phyloP scores from a whole-genome alignment of 306 rosid species.

The Prunus salicina region DNA sequence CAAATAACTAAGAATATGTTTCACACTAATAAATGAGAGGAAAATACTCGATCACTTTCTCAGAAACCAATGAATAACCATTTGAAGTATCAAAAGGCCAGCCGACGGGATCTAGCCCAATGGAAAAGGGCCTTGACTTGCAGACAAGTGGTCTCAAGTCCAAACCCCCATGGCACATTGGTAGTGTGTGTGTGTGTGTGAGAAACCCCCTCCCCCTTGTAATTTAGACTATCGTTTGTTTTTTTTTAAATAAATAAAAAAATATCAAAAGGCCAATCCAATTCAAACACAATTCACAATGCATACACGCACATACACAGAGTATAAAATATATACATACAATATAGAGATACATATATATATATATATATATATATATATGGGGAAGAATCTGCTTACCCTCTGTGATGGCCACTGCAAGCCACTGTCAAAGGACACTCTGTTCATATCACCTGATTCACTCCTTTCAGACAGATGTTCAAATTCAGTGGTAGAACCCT shows the following conservation, averaged over 20 bases:
- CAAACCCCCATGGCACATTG: too few relatives aligned
- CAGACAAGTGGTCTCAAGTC: too few relatives aligned
- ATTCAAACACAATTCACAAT: background rate
- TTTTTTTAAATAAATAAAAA: background rate
- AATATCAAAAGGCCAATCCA: background rate
- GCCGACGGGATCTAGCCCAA: too few relatives aligned
- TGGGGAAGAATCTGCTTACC: slow-evolving; percentile 41
- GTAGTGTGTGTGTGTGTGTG: too few relatives aligned
- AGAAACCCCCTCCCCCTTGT: too few relatives aligned
- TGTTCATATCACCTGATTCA: slow-evolving; percentile 35
- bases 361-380: background rate
- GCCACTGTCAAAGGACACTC: slow-evolving; percentile 33
- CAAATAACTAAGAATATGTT: background rate
- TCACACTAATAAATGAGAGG: background rate
- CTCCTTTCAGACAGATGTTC: slow-evolving; percentile 34
- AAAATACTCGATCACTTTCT: background rate
- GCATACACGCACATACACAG: background rate
- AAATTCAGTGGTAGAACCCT: slow-evolving; percentile 45
- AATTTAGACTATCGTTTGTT: too few relatives aligned
- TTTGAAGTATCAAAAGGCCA: background rate
- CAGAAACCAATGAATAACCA: background rate
- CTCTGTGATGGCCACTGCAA: slow-evolving; percentile 29
- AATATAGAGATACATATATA: background rate
- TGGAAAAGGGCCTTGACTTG: too few relatives aligned
- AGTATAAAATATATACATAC: too few relatives aligned